Evolutionary conservation across 1,284 basidiomycete species (phyloP).

Genomic region (Rhodotorula sp.): DNA sequence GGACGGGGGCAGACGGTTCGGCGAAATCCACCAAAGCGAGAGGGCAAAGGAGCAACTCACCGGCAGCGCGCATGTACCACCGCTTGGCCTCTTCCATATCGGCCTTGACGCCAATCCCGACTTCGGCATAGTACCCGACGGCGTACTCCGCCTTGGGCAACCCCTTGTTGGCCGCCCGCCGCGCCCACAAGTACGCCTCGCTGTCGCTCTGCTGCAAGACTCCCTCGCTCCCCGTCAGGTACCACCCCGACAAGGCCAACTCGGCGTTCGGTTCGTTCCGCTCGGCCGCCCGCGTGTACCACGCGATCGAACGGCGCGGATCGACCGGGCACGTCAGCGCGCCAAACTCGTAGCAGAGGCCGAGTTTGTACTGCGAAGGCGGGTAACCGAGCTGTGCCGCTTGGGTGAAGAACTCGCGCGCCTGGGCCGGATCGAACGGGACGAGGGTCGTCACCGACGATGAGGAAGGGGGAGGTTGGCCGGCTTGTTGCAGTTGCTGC

Average conservation of each 20-base stretch:
- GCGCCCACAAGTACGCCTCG: conserved; percentile 75
- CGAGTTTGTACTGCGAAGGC: conserved; percentile 91
- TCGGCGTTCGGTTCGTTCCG: conserved; percentile 78
- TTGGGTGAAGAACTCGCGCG: conserved; percentile 84
- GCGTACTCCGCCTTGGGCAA: conserved; percentile 66
- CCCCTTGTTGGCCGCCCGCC: conserved; percentile 52
- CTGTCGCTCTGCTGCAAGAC: conserved; percentile 96
- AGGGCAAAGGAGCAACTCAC: conserved; percentile 56
- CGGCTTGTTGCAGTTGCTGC: conserved; percentile 17
- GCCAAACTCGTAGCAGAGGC: conserved; percentile 93
- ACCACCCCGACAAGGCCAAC: conserved; percentile 95
- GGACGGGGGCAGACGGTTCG: background rate
- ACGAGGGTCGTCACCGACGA: conserved; percentile 21
- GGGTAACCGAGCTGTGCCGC: conserved; percentile 92
- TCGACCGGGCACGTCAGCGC: conserved; percentile 85
- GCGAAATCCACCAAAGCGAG: background rate
- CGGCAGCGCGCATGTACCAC: conserved; percentile 98
- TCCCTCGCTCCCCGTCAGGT: conserved; percentile 66
- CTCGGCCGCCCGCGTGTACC: conserved; percentile 98
- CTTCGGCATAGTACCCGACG: conserved; percentile 91
- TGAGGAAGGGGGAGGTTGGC: conserved; percentile 17
- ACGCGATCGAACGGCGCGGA: conserved; percentile 88
- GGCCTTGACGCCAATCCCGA: conserved; percentile 95
- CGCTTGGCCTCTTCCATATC: conserved; percentile 94
- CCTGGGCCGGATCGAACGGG: conserved; percentile 67